Evolutionary conservation across 768 basidiomycete species (phyloP).

Genomic region (Trametes coccinea): DNA sequence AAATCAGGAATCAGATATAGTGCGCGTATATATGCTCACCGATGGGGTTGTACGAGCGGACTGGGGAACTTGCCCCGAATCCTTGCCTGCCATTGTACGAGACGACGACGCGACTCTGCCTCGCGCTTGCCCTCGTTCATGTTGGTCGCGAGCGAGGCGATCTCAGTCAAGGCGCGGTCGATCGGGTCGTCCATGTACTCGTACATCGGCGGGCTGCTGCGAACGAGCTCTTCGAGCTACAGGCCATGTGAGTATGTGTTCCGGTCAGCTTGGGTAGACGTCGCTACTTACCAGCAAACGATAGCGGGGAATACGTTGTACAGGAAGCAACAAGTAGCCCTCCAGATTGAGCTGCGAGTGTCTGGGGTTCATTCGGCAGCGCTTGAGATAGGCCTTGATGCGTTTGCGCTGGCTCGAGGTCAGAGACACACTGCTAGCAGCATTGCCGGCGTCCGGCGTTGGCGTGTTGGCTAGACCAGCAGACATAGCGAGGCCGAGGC

Average conservation of each 20-base stretch:
- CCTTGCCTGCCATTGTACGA: constrained; percentile 87
- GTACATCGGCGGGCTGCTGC: constrained; percentile 79
- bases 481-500: constrained; percentile 59
- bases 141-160: constrained; percentile 83
- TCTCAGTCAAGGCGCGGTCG: constrained; percentile 83
- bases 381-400: constrained; percentile 86
- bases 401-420: constrained; percentile 84
- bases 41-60: constrained; percentile 97
- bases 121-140: constrained; percentile 99
- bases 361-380: constrained; percentile 83
- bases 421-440: constrained; percentile 54
- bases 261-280: no score
- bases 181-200: constrained; percentile 81
- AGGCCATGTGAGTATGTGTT: neutral
- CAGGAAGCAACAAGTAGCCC: constrained; percentile 90
- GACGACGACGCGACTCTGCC: constrained; percentile 85
- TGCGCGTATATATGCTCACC: constrained; percentile 48
- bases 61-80: constrained; percentile 93
- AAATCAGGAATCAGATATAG: neutral
- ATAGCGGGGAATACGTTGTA: constrained; percentile 98
- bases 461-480: constrained; percentile 40
- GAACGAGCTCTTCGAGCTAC: constrained; percentile 83
- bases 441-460: constrained; percentile 41
- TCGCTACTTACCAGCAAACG: constrained; percentile 70
- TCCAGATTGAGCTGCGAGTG: constrained; percentile 95